These are phyloP conservation scores for Pseudogymnoascus sp. DNA, from an alignment of 2,329 filamentous ascomycete species.

Conservation along the genomic window DNA sequence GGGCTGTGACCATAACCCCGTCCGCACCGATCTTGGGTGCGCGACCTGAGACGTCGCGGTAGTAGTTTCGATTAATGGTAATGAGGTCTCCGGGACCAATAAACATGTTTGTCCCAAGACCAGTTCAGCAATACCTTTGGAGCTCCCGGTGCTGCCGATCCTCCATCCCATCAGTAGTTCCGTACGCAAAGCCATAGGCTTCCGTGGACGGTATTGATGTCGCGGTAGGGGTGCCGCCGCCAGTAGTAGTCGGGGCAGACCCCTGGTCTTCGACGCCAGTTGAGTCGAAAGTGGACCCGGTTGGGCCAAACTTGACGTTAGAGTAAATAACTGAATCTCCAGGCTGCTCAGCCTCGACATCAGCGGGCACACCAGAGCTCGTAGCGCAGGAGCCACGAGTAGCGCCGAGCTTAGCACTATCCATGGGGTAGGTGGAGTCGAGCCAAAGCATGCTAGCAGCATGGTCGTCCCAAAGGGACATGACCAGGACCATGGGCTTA, in stretches of 20 bases:
- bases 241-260: background rate
- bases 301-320: conserved; percentile 22
- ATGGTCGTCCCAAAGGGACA: too few species aligned
- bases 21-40: conserved; percentile 34
- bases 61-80: conserved; percentile 39
- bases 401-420: too few species aligned
- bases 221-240: background rate
- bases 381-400: too few species aligned
- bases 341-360: conserved; percentile 32
- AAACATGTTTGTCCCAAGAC: conserved; percentile 31
- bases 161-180: background rate
- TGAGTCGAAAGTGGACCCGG: conserved; percentile 17
- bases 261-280: background rate
- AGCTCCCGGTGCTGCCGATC: too few species aligned
- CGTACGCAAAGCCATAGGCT: background rate
- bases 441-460: too few species aligned
- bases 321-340: conserved; percentile 35
- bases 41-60: conserved; percentile 39
- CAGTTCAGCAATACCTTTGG: too few species aligned
- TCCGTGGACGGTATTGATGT: background rate
- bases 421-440: too few species aligned
- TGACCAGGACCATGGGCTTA: too few species aligned
- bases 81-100: conserved; percentile 34
- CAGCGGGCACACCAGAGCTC: too few species aligned
- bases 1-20: conserved; percentile 31